phyloP scores from a whole-genome alignment of 1,139 yeast genomes.

The Saccharomyces hybrid region DNA sequence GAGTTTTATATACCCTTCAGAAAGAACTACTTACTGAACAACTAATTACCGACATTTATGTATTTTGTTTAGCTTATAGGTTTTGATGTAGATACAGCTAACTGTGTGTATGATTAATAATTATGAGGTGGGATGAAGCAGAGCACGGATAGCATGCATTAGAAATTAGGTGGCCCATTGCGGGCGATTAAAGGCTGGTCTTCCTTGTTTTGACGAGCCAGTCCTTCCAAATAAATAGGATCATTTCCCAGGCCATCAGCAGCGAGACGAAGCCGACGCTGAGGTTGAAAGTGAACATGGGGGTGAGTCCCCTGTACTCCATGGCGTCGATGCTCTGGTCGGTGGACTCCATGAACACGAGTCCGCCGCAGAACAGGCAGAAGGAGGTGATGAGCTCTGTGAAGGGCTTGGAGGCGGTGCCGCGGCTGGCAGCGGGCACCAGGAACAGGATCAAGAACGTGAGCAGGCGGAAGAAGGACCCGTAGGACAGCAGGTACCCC shows the following conservation, averaged over 20 bases:
- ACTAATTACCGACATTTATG: no score
- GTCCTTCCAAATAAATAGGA: constrained; percentile 55
- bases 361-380: constrained; percentile 77
- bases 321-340: constrained; percentile 75
- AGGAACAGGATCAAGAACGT: constrained; percentile 57
- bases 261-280: constrained; percentile 71
- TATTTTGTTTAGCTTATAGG: no score
- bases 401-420: constrained; percentile 58
- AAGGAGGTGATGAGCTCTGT: constrained; percentile 77
- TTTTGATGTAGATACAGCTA: no score
- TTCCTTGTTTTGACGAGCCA: constrained; percentile 34
- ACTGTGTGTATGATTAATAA: no score
- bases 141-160: no score
- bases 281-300: constrained; percentile 85
- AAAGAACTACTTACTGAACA: no score
- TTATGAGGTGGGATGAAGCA: no score
- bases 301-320: constrained; percentile 77
- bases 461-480: constrained; percentile 63
- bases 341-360: constrained; percentile 85
- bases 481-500: constrained; percentile 77
- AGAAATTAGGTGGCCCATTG: no score
- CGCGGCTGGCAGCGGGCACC: constrained; percentile 38
- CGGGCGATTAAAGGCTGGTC: neutral
- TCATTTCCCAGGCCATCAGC: constrained; percentile 88
- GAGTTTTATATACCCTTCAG: no score